A percentile compares a stretch with the other conserved stretches of the same genome.
phyloP scores from a whole-genome alignment of 345 rosid genomes.

The Linum usitatissimum region DNA sequence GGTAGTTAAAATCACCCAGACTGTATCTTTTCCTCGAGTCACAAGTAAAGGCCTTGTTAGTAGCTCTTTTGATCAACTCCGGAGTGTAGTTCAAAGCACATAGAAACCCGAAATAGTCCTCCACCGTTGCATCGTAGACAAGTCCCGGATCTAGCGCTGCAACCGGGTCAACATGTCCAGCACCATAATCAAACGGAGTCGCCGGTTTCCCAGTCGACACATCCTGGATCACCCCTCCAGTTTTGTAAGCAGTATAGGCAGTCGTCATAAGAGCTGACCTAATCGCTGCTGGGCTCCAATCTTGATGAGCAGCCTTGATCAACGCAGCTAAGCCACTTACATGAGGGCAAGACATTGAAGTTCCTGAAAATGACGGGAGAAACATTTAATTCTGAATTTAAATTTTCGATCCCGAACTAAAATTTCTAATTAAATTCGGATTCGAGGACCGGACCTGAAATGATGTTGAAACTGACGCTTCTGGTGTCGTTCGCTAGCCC shows the following conservation, averaged over 20 bases:
- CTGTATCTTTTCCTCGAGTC: slow-evolving; percentile 1
- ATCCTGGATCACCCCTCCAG: not conserved
- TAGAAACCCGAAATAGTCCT: slow-evolving; percentile 2
- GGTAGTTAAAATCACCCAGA: not conserved
- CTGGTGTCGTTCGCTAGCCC: not conserved
- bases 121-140: not conserved
- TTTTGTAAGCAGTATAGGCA: not conserved
- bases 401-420: no score
- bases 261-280: slow-evolving; percentile 1
- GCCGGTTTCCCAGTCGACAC: not conserved
- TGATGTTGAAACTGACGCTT: slow-evolving; percentile 2
- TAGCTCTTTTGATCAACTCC: not conserved
- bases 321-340: slow-evolving; percentile 1
- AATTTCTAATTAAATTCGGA: no score
- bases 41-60: not conserved
- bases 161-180: slow-evolving; percentile 1
- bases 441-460: not conserved
- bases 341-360: slow-evolving; percentile 6
- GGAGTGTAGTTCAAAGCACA: not conserved
- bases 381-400: no score
- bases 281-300: slow-evolving; percentile 5
- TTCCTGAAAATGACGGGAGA: not conserved
- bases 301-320: slow-evolving; percentile 2
- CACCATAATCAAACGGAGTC: not conserved
- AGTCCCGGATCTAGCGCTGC: slow-evolving; percentile 2